Base-by-base conservation (phyloP, 805 yeast species). In the Metschnikowia santaceciliae region DNA sequence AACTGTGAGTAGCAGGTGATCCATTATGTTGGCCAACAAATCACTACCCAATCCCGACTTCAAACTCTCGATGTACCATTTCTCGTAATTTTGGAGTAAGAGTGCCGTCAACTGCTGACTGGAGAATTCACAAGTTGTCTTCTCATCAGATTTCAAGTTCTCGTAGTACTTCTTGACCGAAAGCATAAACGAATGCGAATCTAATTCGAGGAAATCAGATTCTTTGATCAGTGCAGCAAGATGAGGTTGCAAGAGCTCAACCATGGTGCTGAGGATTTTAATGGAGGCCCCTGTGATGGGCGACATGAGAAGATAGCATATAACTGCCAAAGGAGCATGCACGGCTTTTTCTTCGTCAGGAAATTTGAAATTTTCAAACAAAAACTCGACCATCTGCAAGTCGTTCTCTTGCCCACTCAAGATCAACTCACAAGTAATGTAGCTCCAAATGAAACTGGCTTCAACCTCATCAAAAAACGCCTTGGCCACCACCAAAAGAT, bases 401-500 rank as follows among this genome's bases (percentile, higher is more conserved):
- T 78, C 65, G 4, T 58, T 46, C 1, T 51, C 59, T 4, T 49
- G 57, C 1, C 68, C 69, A 2, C 57, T 54, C n/a, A 62, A 48
- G 3, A 83, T 64, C 26, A 84, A 64, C 1, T 66, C 65, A 44
- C 80, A 71, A n/a, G 57, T 55, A 1, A 86, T 66, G 52, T 81
- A 80, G 3, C 82, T 75, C 91, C 96, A 92, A 4, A 94, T 91
- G 26, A 78, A 79, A 26, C 75, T 66, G 0, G 96, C 81, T 61
- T 94, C 99, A 2, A 91, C 86, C 4, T 89, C 85, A 67, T 94
- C 96, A 64, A 94, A 90, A 50, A 92, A 83, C 0, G 83, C 71
- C 48, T 80, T 78, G 0, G 90, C 88, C 32, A 84, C 77, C 42
- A 74, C 74, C 37, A 86, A 52, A 0, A 86, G 69, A 10, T 79